These are phyloP conservation scores for Cajanus cajan DNA, from an alignment of 306 rosid genomes.

Conservation along the genomic window DNA sequence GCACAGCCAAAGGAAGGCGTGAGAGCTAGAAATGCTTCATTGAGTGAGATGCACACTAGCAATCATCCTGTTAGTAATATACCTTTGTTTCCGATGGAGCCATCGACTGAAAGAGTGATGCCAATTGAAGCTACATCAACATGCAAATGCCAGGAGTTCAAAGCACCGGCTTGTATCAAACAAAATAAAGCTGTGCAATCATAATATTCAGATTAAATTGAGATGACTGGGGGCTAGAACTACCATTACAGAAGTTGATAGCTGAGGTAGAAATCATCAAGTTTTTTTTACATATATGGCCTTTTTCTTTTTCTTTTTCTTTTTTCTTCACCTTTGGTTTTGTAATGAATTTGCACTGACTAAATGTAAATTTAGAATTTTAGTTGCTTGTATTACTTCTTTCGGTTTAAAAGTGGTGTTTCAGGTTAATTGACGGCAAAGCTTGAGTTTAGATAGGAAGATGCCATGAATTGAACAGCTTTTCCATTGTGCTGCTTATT, in stretches of 20 bases:
- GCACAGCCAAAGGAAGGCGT: conserved; percentile 56
- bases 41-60: conserved; percentile 46
- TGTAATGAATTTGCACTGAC: conserved; percentile 66
- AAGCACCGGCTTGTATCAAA: conserved; percentile 58
- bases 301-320: conserved; percentile 29
- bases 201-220: conserved; percentile 39
- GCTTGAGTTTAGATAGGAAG: conserved; percentile 47
- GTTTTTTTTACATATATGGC: conserved; percentile 40
- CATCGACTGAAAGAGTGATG: conserved; percentile 51
- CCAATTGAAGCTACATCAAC: conserved; percentile 58
- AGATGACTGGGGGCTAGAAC: conserved; percentile 37
- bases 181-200: conserved; percentile 77
- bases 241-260: conserved; percentile 43
- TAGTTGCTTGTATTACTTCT: conserved; percentile 50
- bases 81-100: conserved; percentile 54
- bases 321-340: conserved; percentile 44
- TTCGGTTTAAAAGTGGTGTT: conserved; percentile 38
- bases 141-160: conserved; percentile 81
- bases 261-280: conserved; percentile 65
- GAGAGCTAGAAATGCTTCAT: conserved; percentile 42
- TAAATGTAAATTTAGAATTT: conserved; percentile 72
- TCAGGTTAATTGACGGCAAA: conserved; percentile 41
- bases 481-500: conserved; percentile 29
- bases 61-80: conserved; percentile 41
- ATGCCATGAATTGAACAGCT: conserved; percentile 40